phyloP scores from a whole-genome alignment of 1,284 basidiomycete species.

The Fomitiporia mediterranea region DNA sequence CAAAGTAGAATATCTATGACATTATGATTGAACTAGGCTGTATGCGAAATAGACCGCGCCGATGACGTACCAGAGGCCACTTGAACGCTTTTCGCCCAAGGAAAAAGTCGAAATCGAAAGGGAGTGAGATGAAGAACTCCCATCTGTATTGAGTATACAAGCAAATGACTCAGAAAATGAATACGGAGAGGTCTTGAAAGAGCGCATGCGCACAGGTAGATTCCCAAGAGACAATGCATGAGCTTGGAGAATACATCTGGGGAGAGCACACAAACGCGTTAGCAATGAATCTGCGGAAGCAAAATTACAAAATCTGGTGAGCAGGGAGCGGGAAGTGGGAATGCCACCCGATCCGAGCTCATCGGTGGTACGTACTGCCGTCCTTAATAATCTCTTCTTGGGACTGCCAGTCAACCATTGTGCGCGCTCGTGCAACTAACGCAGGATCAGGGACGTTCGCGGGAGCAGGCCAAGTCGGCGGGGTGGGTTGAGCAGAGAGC shows the following conservation, averaged over 20 bases:
- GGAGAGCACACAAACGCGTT: constrained; percentile 15
- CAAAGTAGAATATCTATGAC: constrained; percentile 64
- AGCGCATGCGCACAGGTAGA: constrained; percentile 52
- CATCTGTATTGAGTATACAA: constrained; percentile 36
- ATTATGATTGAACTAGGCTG: background rate
- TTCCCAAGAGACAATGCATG: constrained; percentile 61
- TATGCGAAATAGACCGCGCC: constrained; percentile 9
- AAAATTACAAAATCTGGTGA: background rate
- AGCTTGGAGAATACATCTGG: constrained; percentile 58
- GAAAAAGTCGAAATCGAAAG: constrained; percentile 66
- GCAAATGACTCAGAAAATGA: background rate
- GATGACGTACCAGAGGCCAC: constrained; percentile 51
- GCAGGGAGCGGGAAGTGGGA: background rate
- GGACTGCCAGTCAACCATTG: constrained; percentile 20
- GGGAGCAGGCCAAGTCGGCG: constrained; percentile 4
- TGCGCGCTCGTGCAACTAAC: background rate
- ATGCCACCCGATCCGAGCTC: constrained; percentile 7
- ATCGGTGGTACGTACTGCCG: constrained; percentile 10
- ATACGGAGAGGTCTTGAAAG: background rate
- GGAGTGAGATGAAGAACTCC: constrained; percentile 61
- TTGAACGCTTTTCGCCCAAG: constrained; percentile 53
- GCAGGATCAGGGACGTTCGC: background rate
- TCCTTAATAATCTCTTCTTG: constrained; percentile 14
- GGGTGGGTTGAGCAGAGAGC: background rate
- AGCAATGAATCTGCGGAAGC: constrained; percentile 7